These are phyloP conservation scores for Verticillium isaacii DNA, from an alignment of 2,329 filamentous ascomycete genomes.

Conservation along the genomic window DNA sequence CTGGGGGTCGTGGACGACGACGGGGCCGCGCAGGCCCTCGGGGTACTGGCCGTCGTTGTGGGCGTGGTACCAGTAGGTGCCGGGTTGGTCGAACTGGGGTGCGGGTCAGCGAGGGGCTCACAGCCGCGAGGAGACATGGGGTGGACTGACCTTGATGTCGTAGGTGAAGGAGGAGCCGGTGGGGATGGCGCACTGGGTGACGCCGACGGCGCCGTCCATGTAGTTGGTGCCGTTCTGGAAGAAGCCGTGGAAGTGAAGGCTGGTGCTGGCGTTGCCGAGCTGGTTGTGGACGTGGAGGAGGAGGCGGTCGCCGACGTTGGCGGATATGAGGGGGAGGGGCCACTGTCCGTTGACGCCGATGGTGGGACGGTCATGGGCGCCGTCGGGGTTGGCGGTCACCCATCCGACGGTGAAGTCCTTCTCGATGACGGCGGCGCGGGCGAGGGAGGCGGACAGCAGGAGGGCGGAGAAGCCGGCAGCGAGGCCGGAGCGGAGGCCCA, in stretches of 20 bases:
- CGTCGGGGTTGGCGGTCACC: constrained; percentile 59
- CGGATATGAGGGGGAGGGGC: constrained; percentile 57
- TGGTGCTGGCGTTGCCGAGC: constrained; percentile 47
- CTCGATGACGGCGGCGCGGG: constrained; percentile 32
- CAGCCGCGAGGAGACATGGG: too few relatives aligned
- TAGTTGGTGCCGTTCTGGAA: constrained; percentile 51
- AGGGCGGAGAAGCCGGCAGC: background rate
- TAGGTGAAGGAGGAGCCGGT: constrained; percentile 51
- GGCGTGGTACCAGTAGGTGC: constrained; percentile 56
- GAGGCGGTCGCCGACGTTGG: constrained; percentile 46
- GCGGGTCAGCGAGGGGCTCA: background rate
- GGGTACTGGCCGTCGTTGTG: constrained; percentile 44
- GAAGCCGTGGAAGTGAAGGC: constrained; percentile 58
- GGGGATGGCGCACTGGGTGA: constrained; percentile 53
- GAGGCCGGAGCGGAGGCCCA: background rate
- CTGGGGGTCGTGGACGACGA: constrained; percentile 50
- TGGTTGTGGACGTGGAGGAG: constrained; percentile 44
- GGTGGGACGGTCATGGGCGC: constrained; percentile 45
- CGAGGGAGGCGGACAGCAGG: background rate
- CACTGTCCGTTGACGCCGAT: constrained; percentile 64
- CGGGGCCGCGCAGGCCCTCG: constrained; percentile 51
- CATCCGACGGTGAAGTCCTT: constrained; percentile 59
- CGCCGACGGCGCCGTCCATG: constrained; percentile 55
- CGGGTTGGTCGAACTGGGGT: constrained; percentile 12
- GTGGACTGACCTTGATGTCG: constrained; percentile 42